phyloP scores from a whole-genome alignment of 345 rosid species.

The Corchorus olitorius region DNA sequence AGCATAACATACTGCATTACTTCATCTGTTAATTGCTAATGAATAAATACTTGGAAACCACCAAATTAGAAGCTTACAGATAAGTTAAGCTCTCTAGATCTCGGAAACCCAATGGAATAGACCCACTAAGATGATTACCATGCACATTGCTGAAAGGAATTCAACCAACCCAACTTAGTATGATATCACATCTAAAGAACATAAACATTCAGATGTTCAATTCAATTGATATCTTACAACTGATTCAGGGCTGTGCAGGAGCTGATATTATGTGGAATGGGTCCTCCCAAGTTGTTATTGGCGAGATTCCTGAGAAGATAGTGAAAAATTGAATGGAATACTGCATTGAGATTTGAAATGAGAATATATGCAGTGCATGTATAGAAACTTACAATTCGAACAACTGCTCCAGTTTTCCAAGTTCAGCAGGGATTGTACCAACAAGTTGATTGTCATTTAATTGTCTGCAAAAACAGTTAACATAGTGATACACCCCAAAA shows the following conservation, averaged over 20 bases:
- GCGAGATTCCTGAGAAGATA: constrained; percentile 77
- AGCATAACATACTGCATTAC: background rate
- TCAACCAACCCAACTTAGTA: background rate
- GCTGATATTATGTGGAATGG: constrained; percentile 81
- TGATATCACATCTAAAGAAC: background rate
- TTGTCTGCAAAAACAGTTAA: constrained; percentile 49
- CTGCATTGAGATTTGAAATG: background rate
- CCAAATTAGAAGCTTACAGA: constrained; percentile 51
- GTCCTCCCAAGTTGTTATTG: constrained; percentile 76
- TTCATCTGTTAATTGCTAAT: background rate
- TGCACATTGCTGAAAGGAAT: constrained; percentile 65
- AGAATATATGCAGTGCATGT: background rate
- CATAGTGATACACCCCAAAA: background rate
- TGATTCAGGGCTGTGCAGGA: constrained; percentile 88
- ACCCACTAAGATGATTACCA: constrained; percentile 76
- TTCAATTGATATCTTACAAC: constrained; percentile 51
- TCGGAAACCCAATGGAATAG: constrained; percentile 74
- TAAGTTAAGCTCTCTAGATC: constrained; percentile 83
- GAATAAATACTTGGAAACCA: background rate
- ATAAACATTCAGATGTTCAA: background rate
- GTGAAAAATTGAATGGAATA: background rate
- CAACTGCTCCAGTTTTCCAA: constrained; percentile 84
- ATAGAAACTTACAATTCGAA: constrained; percentile 76
- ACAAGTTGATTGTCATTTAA: constrained; percentile 68
- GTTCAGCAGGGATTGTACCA: constrained; percentile 88